These are phyloP conservation scores for Chiua virens DNA, from an alignment of 768 basidiomycete genomes.

Conservation along the genomic window DNA sequence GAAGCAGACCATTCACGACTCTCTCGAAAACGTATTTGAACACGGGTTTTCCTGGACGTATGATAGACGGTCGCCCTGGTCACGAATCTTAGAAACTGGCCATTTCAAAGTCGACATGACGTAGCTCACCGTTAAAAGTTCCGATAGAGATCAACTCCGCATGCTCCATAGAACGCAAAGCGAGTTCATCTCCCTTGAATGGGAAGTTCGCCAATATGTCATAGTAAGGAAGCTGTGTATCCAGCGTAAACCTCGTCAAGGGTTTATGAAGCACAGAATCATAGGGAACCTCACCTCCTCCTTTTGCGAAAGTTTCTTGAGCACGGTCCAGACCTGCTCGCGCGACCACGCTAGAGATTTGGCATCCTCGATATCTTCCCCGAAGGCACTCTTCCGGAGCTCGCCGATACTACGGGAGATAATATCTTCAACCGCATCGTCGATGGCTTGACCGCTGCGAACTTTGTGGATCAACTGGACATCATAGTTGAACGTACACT, in stretches of 20 bases:
- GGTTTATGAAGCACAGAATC: conserved; percentile 22
- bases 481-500: not conserved
- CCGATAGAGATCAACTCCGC: conserved; percentile 83
- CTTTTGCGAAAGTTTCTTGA: conserved; percentile 68
- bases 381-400: conserved; percentile 88
- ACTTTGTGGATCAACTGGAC: conserved; percentile 83
- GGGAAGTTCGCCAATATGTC: conserved; percentile 79
- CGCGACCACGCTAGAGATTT: conserved; percentile 80
- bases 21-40: conserved; percentile 83
- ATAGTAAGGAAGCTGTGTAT: conserved; percentile 70
- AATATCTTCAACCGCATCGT: conserved; percentile 90
- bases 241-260: not conserved
- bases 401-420: conserved; percentile 76
- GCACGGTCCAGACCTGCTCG: conserved; percentile 84
- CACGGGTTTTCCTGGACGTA: conserved; percentile 90
- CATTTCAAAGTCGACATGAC: not conserved
- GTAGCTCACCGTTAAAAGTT: conserved; percentile 62
- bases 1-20: conserved; percentile 63
- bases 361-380: conserved; percentile 87
- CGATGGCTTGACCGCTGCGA: conserved; percentile 64
- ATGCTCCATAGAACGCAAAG: conserved; percentile 84
- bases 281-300: conserved; percentile 50
- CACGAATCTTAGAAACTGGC: not conserved
- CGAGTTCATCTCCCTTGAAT: conserved; percentile 87
- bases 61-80: conserved; percentile 76